Evolutionary conservation across 352 stramenopile species (phyloP).

Genomic region (Phytophthora chlamydospora): DNA sequence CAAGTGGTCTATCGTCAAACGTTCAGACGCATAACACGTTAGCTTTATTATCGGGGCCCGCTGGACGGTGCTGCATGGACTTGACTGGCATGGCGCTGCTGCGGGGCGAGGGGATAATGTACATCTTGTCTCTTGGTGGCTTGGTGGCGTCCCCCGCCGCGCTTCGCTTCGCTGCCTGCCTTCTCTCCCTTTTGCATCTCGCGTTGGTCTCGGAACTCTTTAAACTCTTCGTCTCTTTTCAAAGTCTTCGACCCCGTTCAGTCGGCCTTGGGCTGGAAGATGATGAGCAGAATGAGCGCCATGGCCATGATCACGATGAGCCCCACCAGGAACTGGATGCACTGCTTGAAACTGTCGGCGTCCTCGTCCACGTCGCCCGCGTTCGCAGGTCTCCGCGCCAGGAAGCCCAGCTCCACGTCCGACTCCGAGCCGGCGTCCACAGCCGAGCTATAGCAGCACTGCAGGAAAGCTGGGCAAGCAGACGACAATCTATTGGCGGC

Average conservation of each 20-base stretch:
- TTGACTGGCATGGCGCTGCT: conserved; percentile 8
- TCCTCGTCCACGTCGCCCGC: conserved; percentile 34
- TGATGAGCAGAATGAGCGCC: conserved; percentile 71
- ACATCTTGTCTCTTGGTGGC: conserved; percentile 32
- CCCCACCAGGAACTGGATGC: conserved; percentile 74
- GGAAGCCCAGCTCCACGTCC: conserved; percentile 57
- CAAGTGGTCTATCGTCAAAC: no score
- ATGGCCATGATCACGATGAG: conserved; percentile 74
- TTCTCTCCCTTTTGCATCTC: not conserved
- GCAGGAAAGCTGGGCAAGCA: conserved; percentile 4
- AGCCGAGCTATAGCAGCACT: conserved; percentile 33
- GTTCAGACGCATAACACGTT: conserved; percentile 6
- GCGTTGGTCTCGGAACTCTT: no score
- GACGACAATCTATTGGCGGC: not conserved
- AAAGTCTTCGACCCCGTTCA: conserved; percentile 22
- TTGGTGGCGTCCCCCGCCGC: conserved; percentile 11
- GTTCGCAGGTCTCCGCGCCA: conserved; percentile 26
- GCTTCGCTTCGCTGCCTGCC: conserved; percentile 14
- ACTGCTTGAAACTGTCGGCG: conserved; percentile 66
- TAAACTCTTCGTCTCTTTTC: not conserved
- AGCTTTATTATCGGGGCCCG: conserved; percentile 24
- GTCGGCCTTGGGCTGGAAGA: conserved; percentile 53
- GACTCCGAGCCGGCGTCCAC: conserved; percentile 39
- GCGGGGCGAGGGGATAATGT: conserved; percentile 16
- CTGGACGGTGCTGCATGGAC: conserved; percentile 6